Base-by-base conservation (phyloP, 176 grass and related monocot genomes). In the Ensete glaucum region DNA sequence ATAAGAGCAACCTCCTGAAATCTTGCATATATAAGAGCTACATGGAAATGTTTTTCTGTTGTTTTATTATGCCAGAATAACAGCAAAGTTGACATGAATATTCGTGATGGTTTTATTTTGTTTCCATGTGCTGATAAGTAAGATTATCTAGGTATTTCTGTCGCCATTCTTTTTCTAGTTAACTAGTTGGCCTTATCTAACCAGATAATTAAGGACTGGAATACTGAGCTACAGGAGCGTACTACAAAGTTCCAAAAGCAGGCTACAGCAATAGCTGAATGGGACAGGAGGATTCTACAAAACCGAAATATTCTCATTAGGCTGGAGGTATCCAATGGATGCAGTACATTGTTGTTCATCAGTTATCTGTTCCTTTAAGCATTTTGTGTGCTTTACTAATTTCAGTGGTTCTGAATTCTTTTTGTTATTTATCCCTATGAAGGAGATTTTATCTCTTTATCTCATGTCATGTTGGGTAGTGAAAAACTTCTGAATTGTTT, bases 141-240 rank as follows among this genome's bases (percentile, higher is more conserved):
- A 12, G 12, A 13, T 43, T 27, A 19, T 54, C 22, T 57, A 52
- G 14, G 26, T 56, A 34, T 9, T 26, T 20, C 1, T 56, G 3
- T 49, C 25, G 26, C 27, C 25, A 12, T 74, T 54, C 9, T 56
- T 34, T 69, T 78, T 54, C 17, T 34, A 20, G 20, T 58, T 26
- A 56, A 25, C 21, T 72, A 51, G 15, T 74, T 91, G 62, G 72
- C 69, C 17, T 74, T 54, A 74, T 72, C 11, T 74, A 29, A 57
- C 53, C 53, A 99, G 96, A 99, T 99, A 79, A 89, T 99, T 68
- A 95, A 91, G 79, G 88, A 91, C 73, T 99, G 96, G 96, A 94
- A 91, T 75, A 83, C 93, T 89, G 96, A 93, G 80, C 82, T 99
- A 83, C 96, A 95, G 88, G 91, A 91, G n/a, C 86, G 91, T 2